Base-by-base conservation (phyloP, 352 stramenopile species). In the Phytophthora sp. region DNA sequence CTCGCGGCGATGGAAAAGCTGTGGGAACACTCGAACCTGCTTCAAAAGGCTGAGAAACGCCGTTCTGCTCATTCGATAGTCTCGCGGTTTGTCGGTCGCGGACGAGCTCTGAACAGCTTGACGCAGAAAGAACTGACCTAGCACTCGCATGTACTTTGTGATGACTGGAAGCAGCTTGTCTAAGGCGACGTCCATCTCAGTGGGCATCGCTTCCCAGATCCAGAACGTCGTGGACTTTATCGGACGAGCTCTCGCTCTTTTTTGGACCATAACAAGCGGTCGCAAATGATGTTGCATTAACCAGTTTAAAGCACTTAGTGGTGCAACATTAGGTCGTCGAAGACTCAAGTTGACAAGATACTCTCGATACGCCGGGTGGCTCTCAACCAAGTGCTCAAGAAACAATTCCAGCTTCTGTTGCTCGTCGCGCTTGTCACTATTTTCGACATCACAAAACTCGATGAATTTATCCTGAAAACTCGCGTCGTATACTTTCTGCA, bases 1-100 rank as follows among this genome's bases (percentile, higher is more conserved):
- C 26, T 90, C 83, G 0, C 81, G 75, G 0, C 76, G 76, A 36
- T 81, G 74, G 49, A 90, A 84, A 0, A 92, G 57, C 39, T 92
- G 83, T 1, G 81, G 83, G 33, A 88, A 84, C 13, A 86, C 71
- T 13, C 66, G 59, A 18, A 74, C 71, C 27, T 85, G 63, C 51
- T 85, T 89, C 78, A 91, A 76, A 8, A 91, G 61, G 2, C 31
- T 49, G 9, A 84, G 47, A 55, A 91, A 86, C 11, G 66, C 54
- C 1, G n/a, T 18, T 4, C 39, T 71, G 8, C 59, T 67, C 33
- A 88, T 77, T 11, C 62, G 59, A 31, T 69, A 68, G 4, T 76
- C 52, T 35, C 66, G 29, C 11, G 63, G 54, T 49, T 71, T 73
- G 16, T 50, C 39, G 29, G 24, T 11, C 4, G 57, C 45, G 8